Percentiles rank a stretch among this genome's conserved stretches.
Evolutionary conservation across 129 eudicot species (phyloP).

Genomic region (Gnaphalium uliginosum): DNA sequence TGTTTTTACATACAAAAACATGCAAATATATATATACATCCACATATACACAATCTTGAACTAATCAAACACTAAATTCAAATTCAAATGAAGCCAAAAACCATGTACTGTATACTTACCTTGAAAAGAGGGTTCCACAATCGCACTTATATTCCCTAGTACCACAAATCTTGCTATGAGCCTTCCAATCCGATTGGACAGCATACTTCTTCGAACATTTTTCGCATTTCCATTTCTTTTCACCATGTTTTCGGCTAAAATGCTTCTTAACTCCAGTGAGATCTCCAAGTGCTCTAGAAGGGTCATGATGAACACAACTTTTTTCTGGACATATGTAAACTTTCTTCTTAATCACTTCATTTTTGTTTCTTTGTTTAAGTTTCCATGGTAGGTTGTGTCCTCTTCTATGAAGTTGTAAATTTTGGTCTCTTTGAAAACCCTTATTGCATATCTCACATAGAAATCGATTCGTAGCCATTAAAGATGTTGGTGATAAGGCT

Average conservation of each 20-base stretch:
- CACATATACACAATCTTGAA: constrained; percentile 3
- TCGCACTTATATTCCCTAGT: constrained; percentile 81
- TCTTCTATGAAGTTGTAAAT: constrained; percentile 84
- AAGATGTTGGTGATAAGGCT: constrained; percentile 69
- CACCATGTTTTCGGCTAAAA: constrained; percentile 84
- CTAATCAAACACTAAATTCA: neutral
- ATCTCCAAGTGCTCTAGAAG: constrained; percentile 79
- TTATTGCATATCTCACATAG: constrained; percentile 88
- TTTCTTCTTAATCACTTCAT: constrained; percentile 58
- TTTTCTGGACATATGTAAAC: constrained; percentile 82
- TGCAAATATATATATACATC: constrained; percentile 17
- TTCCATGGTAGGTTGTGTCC: constrained; percentile 96
- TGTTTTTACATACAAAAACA: constrained; percentile 35
- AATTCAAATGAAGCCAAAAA: neutral
- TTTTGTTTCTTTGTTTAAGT: constrained; percentile 62
- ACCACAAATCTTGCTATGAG: constrained; percentile 88
- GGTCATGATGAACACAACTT: constrained; percentile 75
- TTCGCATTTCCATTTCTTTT: constrained; percentile 84
- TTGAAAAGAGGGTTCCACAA: constrained; percentile 85
- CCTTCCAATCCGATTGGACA: constrained; percentile 89
- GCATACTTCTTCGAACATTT: constrained; percentile 78
- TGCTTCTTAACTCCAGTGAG: constrained; percentile 92
- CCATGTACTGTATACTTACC: constrained; percentile 38
- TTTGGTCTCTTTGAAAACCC: constrained; percentile 91
- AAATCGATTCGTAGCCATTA: constrained; percentile 78